Evolutionary conservation across 2,329 filamentous ascomycete species (phyloP).

Genomic region (Pseudogymnoascus sp.): DNA sequence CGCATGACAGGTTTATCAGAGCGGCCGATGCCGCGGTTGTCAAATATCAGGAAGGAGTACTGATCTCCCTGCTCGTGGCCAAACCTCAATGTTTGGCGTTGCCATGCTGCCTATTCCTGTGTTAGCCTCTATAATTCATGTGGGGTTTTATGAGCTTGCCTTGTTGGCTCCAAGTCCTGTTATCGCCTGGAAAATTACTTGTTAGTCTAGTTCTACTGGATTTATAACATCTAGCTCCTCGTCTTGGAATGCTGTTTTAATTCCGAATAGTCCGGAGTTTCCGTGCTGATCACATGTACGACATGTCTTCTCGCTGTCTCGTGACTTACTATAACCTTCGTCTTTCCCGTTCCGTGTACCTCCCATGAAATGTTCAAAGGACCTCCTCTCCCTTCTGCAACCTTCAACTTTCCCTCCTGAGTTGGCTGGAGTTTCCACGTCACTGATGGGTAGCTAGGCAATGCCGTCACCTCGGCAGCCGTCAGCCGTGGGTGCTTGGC

Average conservation of each 20-base stretch:
- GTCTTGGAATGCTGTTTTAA: not conserved
- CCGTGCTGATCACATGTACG: not conserved
- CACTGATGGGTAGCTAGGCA: constrained; percentile 60
- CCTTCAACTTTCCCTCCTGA: constrained; percentile 51
- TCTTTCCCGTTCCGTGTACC: constrained; percentile 67
- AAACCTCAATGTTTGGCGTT: constrained; percentile 76
- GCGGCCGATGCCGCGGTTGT: constrained; percentile 79
- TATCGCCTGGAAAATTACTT: constrained; percentile 50
- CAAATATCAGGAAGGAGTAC: constrained; percentile 70
- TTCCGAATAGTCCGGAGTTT: not conserved
- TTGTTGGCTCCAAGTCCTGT: constrained; percentile 70
- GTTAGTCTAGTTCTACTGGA: not conserved
- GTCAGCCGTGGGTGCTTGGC: constrained; percentile 28
- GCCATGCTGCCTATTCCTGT: constrained; percentile 56
- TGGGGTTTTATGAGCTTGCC: constrained; percentile 16
- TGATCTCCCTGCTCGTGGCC: constrained; percentile 60
- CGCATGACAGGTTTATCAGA: constrained; percentile 70
- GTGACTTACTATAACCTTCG: constrained; percentile 63
- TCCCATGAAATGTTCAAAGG: constrained; percentile 73
- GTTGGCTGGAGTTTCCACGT: constrained; percentile 65
- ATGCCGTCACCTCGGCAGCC: constrained; percentile 51
- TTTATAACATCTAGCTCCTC: not conserved
- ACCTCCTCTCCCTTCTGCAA: constrained; percentile 65
- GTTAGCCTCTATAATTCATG: constrained; percentile 9
- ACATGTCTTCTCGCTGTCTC: not conserved